phyloP scores from a whole-genome alignment of 1,284 basidiomycete genomes.

The Exobasidium rhododendri region DNA sequence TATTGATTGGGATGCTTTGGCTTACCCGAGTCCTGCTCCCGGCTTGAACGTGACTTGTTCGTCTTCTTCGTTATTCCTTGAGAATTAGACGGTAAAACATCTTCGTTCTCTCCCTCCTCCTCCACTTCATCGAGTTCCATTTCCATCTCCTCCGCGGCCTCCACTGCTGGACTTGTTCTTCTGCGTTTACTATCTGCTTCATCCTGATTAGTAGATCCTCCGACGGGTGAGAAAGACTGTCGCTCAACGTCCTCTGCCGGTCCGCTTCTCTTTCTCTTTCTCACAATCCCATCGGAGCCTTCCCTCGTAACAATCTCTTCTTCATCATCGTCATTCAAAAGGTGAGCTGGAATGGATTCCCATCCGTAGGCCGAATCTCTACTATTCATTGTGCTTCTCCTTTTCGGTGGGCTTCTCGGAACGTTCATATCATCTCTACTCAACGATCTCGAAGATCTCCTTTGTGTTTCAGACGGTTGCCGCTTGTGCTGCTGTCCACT shows the following conservation, averaged over 20 bases:
- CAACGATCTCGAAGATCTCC: not conserved
- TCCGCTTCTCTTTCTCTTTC: constrained; percentile 40
- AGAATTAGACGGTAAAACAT: not conserved
- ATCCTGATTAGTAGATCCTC: not conserved
- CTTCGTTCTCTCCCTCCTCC: constrained; percentile 6
- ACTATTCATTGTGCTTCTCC: constrained; percentile 88
- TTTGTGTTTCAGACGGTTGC: constrained; percentile 3
- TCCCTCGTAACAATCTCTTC: constrained; percentile 32
- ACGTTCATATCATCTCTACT: constrained; percentile 10
- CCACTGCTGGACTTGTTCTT: not conserved
- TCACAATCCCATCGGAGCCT: constrained; percentile 26
- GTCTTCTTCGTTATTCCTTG: constrained; percentile 1
- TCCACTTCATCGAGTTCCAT: constrained; percentile 1
- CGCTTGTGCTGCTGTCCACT: not conserved
- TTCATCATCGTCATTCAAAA: constrained; percentile 47
- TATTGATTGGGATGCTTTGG: constrained; percentile 62
- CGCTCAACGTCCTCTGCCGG: constrained; percentile 8
- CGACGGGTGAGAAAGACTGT: not conserved
- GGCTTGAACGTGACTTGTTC: not conserved
- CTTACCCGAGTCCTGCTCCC: constrained; percentile 21
- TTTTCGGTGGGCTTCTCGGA: constrained; percentile 60
- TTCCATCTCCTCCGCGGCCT: not conserved
- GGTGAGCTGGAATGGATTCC: constrained; percentile 63
- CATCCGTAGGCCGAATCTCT: constrained; percentile 85
- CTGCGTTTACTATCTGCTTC: not conserved